phyloP scores from a whole-genome alignment of 768 basidiomycete genomes.

The Ephemerocybe angulata region DNA sequence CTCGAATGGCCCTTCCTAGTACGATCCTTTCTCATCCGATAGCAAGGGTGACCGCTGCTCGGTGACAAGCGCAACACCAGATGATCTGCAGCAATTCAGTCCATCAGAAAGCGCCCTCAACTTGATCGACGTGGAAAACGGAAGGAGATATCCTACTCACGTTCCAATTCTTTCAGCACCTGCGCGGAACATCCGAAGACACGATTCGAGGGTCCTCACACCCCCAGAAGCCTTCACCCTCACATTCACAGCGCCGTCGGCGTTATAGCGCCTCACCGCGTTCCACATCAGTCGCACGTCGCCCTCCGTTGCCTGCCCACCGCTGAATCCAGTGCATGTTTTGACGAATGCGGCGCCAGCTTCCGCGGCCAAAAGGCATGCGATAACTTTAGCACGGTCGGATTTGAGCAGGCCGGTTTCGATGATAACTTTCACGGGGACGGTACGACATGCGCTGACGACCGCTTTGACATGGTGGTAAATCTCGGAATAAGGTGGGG shows the following conservation, averaged over 20 bases:
- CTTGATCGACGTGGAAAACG: not conserved
- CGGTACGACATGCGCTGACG: constrained; percentile 27
- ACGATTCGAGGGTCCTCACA: constrained; percentile 44
- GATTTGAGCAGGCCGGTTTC: constrained; percentile 47
- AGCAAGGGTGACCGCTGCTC: not conserved
- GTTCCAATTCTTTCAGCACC: constrained; percentile 54
- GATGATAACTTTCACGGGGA: constrained; percentile 49
- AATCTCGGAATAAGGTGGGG: constrained; percentile 32
- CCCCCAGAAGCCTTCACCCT: constrained; percentile 53
- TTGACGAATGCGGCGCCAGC: constrained; percentile 53
- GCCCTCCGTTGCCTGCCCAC: constrained; percentile 42
- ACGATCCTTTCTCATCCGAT: not conserved
- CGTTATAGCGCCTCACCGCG: constrained; percentile 25
- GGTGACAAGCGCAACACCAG: constrained; percentile 5
- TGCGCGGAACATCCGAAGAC: constrained; percentile 43
- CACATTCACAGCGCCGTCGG: constrained; percentile 31
- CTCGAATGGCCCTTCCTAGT: not conserved
- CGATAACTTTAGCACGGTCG: constrained; percentile 41
- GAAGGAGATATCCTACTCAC: constrained; percentile 34
- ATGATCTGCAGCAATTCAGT: constrained; percentile 6
- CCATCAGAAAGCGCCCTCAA: not conserved
- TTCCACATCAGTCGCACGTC: constrained; percentile 45
- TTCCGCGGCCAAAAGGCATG: constrained; percentile 43
- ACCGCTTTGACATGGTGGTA: constrained; percentile 39
- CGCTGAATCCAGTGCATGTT: constrained; percentile 49